Evolutionary conservation across 495 filamentous ascomycete genomes (phyloP).

Genomic region (Hypoxylon subgilvum): DNA sequence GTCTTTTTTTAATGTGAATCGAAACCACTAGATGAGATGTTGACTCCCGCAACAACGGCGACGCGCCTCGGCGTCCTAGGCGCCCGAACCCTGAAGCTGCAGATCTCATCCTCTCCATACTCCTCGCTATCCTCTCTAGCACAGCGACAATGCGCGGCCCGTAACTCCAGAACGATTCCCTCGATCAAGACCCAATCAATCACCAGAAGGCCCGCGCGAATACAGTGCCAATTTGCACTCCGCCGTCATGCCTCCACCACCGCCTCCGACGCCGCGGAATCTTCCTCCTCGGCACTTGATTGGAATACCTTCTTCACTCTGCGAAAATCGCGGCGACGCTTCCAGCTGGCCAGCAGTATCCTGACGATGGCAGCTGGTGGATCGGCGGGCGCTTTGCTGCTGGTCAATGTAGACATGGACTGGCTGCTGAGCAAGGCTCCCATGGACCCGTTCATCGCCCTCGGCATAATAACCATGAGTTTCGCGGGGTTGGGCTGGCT

Average conservation of each 20-base stretch:
- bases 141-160: slow-evolving; percentile 32
- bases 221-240: slow-evolving; percentile 36
- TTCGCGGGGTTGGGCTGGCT: slow-evolving; percentile 84
- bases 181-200: slow-evolving; percentile 19
- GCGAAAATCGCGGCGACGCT: slow-evolving; percentile 79
- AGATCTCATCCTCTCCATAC: slow-evolving; percentile 34
- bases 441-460: slow-evolving; percentile 83
- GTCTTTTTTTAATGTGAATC: slow-evolving; percentile 1
- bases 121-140: slow-evolving; percentile 31
- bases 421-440: slow-evolving; percentile 67
- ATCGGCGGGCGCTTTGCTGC: slow-evolving; percentile 63
- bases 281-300: slow-evolving; percentile 60
- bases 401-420: slow-evolving; percentile 72
- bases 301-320: slow-evolving; percentile 96
- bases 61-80: slow-evolving; percentile 35
- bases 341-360: slow-evolving; percentile 78
- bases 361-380: slow-evolving; percentile 65
- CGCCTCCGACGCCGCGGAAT: slow-evolving; percentile 44
- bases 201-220: slow-evolving; percentile 21
- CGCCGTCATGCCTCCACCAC: slow-evolving; percentile 47
- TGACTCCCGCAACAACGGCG: slow-evolving; percentile 37
- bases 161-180: slow-evolving; percentile 19
- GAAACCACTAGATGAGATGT: slow-evolving; percentile 30
- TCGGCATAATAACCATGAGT: slow-evolving; percentile 75
- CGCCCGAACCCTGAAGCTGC: slow-evolving; percentile 38